phyloP scores from a whole-genome alignment of 495 filamentous ascomycete species.

The Aspergillus kassunensis region DNA sequence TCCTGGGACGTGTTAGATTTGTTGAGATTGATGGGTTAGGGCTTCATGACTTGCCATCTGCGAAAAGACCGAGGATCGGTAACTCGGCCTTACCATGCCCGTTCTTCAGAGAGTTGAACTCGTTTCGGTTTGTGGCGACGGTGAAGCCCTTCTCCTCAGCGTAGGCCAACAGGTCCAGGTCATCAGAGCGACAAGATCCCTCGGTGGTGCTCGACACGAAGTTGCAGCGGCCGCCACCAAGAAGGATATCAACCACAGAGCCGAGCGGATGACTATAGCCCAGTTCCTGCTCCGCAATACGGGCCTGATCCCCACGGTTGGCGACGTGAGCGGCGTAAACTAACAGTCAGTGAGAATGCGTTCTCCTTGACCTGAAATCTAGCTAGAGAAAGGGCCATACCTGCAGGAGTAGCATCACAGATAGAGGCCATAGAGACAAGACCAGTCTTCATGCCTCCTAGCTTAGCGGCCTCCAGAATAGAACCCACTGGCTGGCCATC shows the following conservation, averaged over 20 bases:
- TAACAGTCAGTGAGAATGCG: background rate
- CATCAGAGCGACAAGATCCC: conserved; percentile 2
- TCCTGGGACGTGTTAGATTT: background rate
- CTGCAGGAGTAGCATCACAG: conserved; percentile 4
- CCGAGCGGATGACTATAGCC: conserved; percentile 3
- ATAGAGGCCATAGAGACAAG: conserved; percentile 2
- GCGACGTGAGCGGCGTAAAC: conserved; percentile 5
- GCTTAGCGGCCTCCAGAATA: conserved; percentile 6
- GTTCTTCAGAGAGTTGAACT: conserved; percentile 1
- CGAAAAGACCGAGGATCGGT: conserved; percentile 3
- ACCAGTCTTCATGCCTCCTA: conserved; percentile 2
- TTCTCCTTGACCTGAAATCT: background rate
- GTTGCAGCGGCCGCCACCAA: conserved; percentile 9
- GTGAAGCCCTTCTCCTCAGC: conserved; percentile 3
- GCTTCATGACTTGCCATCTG: background rate
- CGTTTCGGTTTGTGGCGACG: background rate
- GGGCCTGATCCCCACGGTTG: background rate
- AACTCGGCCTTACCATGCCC: background rate
- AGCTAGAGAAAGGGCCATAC: background rate
- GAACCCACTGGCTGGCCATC: conserved; percentile 3
- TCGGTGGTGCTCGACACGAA: background rate
- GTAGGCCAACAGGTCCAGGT: conserved; percentile 6
- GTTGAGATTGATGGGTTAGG: background rate
- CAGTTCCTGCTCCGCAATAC: conserved; percentile 3
- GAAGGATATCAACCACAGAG: conserved; percentile 1